Base-by-base conservation (phyloP, 2,329 filamentous ascomycete species). In the Coccinonectria pachysandricola region DNA sequence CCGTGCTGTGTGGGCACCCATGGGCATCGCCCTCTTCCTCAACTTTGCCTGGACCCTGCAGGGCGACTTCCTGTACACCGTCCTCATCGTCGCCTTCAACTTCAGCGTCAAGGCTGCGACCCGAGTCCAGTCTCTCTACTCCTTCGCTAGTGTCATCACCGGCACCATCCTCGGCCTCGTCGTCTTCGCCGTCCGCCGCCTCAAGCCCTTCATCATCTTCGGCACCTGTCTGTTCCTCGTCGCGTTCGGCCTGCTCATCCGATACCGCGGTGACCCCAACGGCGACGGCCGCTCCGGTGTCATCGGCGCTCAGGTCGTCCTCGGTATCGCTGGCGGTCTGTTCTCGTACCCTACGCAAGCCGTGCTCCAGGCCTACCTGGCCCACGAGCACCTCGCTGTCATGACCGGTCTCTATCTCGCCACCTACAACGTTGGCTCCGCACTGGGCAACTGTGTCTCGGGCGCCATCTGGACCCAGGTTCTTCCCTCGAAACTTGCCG, bases 161-260 rank as follows among this genome's bases (percentile, higher is more conserved):
- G 75, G 75, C 15, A 58, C 64, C 22, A 41, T 70, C 23, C 56
- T 75, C 10, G 73, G 74, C 5, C 43, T 73, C 8, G 48, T 78
- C 16, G 65, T 79, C 19, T 65, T 60, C 54, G 62, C 59, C 28
- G 59, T 75, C 13, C 65, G 71, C 27, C 68, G 66, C 13, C 62
- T 78, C 43, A 79, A 79, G 44, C 47, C 59, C n/a, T 75, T 79
- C 48, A 76, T 79, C 43, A 50, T 79, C 19, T 52, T 54, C 15
- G 75, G 75, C 17, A 76, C 71, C 2, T 50, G 56, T 7, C 57
- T 79, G 3, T 79, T 74, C 55, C 58, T 74, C 42, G 68, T 75
- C n/a, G 72, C 74, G 1, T 79, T 77, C 36, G 75, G 74, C 7
- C 59, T 79, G 1, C 56, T 79, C 11, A 77, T 79, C 42, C 60